Evolutionary conservation across 1,139 yeast species (phyloP).

Genomic region (Kazachstania sp.): DNA sequence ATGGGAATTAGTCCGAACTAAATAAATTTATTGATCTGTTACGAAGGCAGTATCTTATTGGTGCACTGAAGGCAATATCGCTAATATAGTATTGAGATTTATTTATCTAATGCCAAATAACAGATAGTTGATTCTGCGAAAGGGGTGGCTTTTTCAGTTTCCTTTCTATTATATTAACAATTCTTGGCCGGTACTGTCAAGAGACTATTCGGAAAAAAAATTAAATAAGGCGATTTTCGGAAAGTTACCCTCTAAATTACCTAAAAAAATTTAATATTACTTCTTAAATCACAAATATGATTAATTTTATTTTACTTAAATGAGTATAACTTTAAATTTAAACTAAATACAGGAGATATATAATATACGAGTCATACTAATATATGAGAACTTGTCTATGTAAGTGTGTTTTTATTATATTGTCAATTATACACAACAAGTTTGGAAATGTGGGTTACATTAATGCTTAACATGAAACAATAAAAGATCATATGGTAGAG

Average conservation of each 20-base stretch:
- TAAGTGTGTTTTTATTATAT: background rate
- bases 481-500: background rate
- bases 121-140: background rate
- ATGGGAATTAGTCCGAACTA: too few relatives aligned
- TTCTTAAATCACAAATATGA: background rate
- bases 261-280: background rate
- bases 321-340: slow-evolving; percentile 3
- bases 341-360: slow-evolving; percentile 7
- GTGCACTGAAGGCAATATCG: too few relatives aligned
- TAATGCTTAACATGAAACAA: slow-evolving; percentile 3
- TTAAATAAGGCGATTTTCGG: background rate
- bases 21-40: too few relatives aligned
- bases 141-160: background rate
- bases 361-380: slow-evolving; percentile 1
- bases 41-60: too few relatives aligned
- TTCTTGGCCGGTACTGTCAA: background rate
- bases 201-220: background rate
- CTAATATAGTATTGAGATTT: too few relatives aligned
- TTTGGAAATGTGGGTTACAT: background rate
- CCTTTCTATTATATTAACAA: background rate
- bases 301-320: background rate
- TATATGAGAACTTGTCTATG: background rate
- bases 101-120: too few relatives aligned
- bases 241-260: background rate
- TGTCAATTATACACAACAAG: background rate